Conservation (phyloP, 352 stramenopile species). For the Aphanomyces stellatus region DNA sequence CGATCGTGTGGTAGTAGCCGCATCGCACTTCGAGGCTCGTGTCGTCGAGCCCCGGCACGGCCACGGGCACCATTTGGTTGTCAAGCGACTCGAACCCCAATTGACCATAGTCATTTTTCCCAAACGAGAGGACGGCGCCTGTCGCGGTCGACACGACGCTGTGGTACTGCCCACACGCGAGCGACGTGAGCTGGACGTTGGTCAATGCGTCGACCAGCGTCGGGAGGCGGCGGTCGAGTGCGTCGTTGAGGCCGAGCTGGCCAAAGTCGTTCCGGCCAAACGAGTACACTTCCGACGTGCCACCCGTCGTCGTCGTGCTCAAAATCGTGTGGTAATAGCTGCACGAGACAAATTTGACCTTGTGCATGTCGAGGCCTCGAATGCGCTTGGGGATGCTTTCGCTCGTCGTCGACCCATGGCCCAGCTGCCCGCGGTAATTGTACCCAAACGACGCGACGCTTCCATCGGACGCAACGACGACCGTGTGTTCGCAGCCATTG, state of each 20-base stretch:
- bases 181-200: constrained; percentile 50
- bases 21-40: constrained; percentile 71
- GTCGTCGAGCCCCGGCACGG: constrained; percentile 58
- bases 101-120: constrained; percentile 93
- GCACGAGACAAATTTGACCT: constrained; percentile 78
- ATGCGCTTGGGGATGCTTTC: constrained; percentile 77
- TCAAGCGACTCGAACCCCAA: constrained; percentile 73
- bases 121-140: constrained; percentile 74
- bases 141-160: constrained; percentile 63
- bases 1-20: constrained; percentile 90
- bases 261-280: constrained; percentile 92
- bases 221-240: constrained; percentile 80
- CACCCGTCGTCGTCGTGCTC: constrained; percentile 29
- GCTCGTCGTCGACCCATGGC: constrained; percentile 81
- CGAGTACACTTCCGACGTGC: constrained; percentile 48
- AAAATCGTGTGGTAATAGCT: constrained; percentile 92
- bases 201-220: constrained; percentile 51
- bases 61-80: constrained; percentile 49
- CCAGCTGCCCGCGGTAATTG: constrained; percentile 91
- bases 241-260: constrained; percentile 85
- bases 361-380: constrained; percentile 48
- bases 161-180: constrained; percentile 90
- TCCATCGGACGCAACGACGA: constrained; percentile 75
- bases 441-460: constrained; percentile 82
- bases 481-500: constrained; percentile 90